Evolutionary conservation across 148 eudicot species (phyloP), one percentile per base, ranked within the genome.

Genomic region (Rhododendron williamsianum): DNA sequence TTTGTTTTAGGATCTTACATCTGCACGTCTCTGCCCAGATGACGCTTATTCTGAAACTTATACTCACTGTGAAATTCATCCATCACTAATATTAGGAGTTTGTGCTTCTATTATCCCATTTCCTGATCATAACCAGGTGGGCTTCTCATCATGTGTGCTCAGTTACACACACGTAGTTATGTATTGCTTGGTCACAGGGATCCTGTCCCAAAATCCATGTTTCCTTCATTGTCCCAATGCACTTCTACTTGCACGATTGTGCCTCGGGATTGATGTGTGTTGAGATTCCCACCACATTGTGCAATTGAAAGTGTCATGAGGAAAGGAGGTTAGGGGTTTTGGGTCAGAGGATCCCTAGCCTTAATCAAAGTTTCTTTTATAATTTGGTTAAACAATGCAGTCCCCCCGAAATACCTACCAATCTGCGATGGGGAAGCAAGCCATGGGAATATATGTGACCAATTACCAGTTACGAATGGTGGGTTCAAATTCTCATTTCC

Each of bases 351-450:
- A 67, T 27, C 73, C 73, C 73, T 67, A 27, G 73, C 35, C 73
- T 65, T 67, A 10, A 67, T 67, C 35, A 67, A 13, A 51, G 54
- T 46, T 41, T 51, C 19, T 11, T 13, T 73, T 43, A 19, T 35
- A 33, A 30, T 49, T 83, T 15, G 69, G 49, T 86, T 33, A 78
- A 27, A 16, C 54, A 69, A n/a, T 74, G 51, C 89, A 96, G 99
- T 96, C 98, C 54, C 99, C 99, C 72, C 99, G 98, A 91, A 96
- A 96, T 89, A 96, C 99, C 1, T 96, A 96, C 83, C 99, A 95
- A 88, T 96, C 99, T 51, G 99, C 99, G 88, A 96, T 96, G 99
- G 99, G 99, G 52, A 96, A 96, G 89, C 99, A 96, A 91, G 99
- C 99, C 27, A 96, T 96, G 99, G 99, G 99, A 10, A 95, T 96